Evolutionary conservation across 2,329 filamentous ascomycete species (phyloP).

Genomic region (Salinomyces thailandicus): DNA sequence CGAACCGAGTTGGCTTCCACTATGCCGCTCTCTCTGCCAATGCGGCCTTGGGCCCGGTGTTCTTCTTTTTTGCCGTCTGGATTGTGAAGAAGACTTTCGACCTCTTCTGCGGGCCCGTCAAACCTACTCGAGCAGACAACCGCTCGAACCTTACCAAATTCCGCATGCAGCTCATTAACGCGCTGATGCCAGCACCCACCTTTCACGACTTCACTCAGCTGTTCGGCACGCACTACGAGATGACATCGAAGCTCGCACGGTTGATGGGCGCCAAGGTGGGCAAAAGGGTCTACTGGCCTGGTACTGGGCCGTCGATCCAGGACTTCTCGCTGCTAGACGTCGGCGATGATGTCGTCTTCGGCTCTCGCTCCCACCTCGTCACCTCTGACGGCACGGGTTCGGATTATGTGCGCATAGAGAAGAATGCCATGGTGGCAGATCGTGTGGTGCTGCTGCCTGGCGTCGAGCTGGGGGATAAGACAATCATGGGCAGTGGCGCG

Average conservation of each 20-base stretch:
- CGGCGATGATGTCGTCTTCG: conserved; percentile 51
- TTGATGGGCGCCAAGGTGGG: conserved; percentile 45
- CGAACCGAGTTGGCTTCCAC: conserved; percentile 40
- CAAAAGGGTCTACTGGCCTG: conserved; percentile 47
- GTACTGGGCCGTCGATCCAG: conserved; percentile 43
- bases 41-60: conserved; percentile 33
- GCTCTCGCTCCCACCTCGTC: conserved; percentile 44
- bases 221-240: conserved; percentile 47
- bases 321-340: conserved; percentile 47
- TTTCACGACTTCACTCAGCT: conserved; percentile 42
- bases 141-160: conserved; percentile 34
- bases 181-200: conserved; percentile 34
- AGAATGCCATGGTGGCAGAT: conserved; percentile 48
- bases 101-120: conserved; percentile 20
- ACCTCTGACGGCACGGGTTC: conserved; percentile 44
- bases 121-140: conserved; percentile 23
- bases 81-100: conserved; percentile 35
- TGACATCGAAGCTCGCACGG: conserved; percentile 42
- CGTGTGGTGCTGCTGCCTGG: conserved; percentile 45
- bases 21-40: conserved; percentile 39
- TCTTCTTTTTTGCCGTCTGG: conserved; percentile 36
- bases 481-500: conserved; percentile 46
- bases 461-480: conserved; percentile 38
- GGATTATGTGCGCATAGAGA: conserved; percentile 37
- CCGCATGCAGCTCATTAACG: conserved; percentile 36